A percentile compares a stretch with the other conserved stretches of the same genome.
Evolutionary conservation across 2,329 filamentous ascomycete species (phyloP).

Genomic region (Aspergillus ibericus): DNA sequence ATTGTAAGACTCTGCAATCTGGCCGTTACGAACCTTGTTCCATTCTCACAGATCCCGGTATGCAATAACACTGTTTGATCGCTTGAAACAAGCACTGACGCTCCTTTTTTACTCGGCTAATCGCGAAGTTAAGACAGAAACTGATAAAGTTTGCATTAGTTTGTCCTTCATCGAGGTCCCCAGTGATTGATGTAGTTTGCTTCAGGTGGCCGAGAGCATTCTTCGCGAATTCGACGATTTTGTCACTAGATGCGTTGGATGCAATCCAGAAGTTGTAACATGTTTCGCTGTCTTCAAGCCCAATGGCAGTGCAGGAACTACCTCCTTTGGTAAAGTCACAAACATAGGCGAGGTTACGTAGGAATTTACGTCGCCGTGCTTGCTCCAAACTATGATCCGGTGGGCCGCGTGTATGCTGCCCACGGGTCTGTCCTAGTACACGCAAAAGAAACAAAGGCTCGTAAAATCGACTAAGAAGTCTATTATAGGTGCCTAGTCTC

Average conservation of each 20-base stretch:
- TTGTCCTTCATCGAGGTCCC: not conserved
- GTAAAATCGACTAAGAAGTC: slow-evolving; percentile 37
- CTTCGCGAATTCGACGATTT: slow-evolving; percentile 34
- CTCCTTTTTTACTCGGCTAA: slow-evolving; percentile 13
- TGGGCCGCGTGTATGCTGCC: slow-evolving; percentile 3
- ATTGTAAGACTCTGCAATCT: not conserved
- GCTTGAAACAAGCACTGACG: slow-evolving; percentile 6
- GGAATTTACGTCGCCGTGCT: slow-evolving; percentile 12
- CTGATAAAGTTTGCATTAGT: slow-evolving; percentile 9
- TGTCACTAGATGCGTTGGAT: slow-evolving; percentile 35
- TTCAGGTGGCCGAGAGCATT: slow-evolving; percentile 23
- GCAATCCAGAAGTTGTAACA: slow-evolving; percentile 48
- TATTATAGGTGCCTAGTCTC: slow-evolving; percentile 8
- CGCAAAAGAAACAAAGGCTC: slow-evolving; percentile 40
- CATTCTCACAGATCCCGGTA: slow-evolving; percentile 3
- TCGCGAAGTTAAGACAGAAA: slow-evolving; percentile 14
- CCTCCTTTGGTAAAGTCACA: slow-evolving; percentile 52
- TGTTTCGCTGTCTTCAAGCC: slow-evolving; percentile 36
- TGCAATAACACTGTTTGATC: slow-evolving; percentile 10
- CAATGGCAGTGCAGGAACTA: slow-evolving; percentile 47
- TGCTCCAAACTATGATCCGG: slow-evolving; percentile 1
- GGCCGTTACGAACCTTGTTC: slow-evolving; percentile 8
- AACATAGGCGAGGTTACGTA: slow-evolving; percentile 38
- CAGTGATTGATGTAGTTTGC: not conserved
- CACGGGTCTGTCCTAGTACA: slow-evolving; percentile 14